Evolutionary conservation across 257 asterid genomes (phyloP), one percentile per base, ranked within the genome.

Genomic region (Datura wrightii): DNA sequence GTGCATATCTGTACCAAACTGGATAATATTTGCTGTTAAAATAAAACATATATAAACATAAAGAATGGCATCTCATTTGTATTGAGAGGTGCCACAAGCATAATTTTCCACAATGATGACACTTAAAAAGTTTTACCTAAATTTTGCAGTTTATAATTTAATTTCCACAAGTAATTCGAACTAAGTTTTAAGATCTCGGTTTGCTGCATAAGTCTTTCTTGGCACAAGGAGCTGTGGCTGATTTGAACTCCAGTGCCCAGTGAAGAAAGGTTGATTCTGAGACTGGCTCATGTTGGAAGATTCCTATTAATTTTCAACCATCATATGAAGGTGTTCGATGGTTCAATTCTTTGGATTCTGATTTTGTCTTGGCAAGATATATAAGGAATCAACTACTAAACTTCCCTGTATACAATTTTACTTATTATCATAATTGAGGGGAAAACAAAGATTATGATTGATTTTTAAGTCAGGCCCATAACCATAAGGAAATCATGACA

Each of bases 211-310:
- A 74, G 6, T 74, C 19, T 76, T 24, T 76, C 82, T 52, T 9
- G 44, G 63, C 62, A 76, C 44, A 14, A 13, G 82, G 62, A 76
- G 8, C n/a, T 10, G 1, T 50, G 62, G 4, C 42, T 31, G 46
- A 52, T 52, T 52, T 4, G 24, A 76, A 76, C 62, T 10, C 42
- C 24, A 24, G 8, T 24, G 5, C 60, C 69, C 81, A 19, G 81
- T 74, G 81, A 76, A 24, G 42, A 46, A 76, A 50, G 44, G 13
- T 31, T 50, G 62, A 76, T 24, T 76, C 81, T 50, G 60, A 24
- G 81, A 76, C 80, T 50, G 62, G 44, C 81, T 76, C 46, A 24
- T 76, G 81, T 24, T 76, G 62, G 18, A 76, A 76, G 24, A 11
- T 13, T 48, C 24, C 60, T 55, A 8, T 24, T 76, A 24, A 74